These are phyloP conservation scores for Yarrowia phangngaensis DNA, from an alignment of 805 yeast species.

Conservation along the genomic window DNA sequence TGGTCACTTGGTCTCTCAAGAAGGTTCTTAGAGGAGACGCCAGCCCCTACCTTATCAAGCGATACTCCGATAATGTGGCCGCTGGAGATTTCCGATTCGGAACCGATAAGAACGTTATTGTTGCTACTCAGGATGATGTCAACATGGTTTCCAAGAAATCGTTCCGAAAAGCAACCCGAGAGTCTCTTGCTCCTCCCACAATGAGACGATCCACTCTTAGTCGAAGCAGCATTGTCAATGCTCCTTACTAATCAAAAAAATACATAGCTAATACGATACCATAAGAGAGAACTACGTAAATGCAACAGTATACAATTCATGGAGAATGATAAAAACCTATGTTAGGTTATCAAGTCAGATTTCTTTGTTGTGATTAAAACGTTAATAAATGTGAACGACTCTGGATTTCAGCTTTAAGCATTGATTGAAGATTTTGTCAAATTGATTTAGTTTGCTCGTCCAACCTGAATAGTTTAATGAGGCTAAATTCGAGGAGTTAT, in stretches of 20 bases:
- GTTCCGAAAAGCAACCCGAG: constrained; percentile 55
- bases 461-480: no score
- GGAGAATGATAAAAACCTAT: constrained; percentile 1
- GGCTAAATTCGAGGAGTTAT: no score
- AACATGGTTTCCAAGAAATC: constrained; percentile 60
- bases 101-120: constrained; percentile 62
- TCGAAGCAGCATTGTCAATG: constrained; percentile 10
- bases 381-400: no score
- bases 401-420: no score
- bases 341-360: no score
- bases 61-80: constrained; percentile 57
- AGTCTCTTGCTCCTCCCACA: constrained; percentile 40
- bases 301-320: neutral
- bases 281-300: neutral
- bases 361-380: no score
- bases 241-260: neutral
- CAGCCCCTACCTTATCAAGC: constrained; percentile 59
- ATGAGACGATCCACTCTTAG: constrained; percentile 1
- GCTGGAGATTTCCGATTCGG: constrained; percentile 79
- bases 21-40: constrained; percentile 53
- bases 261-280: neutral
- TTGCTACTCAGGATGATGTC: constrained; percentile 74
- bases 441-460: no score
- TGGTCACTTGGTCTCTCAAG: constrained; percentile 72
- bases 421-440: no score